Evolutionary conservation across 2,329 filamentous ascomycete species (phyloP).

Genomic region (Penicillium sp.): DNA sequence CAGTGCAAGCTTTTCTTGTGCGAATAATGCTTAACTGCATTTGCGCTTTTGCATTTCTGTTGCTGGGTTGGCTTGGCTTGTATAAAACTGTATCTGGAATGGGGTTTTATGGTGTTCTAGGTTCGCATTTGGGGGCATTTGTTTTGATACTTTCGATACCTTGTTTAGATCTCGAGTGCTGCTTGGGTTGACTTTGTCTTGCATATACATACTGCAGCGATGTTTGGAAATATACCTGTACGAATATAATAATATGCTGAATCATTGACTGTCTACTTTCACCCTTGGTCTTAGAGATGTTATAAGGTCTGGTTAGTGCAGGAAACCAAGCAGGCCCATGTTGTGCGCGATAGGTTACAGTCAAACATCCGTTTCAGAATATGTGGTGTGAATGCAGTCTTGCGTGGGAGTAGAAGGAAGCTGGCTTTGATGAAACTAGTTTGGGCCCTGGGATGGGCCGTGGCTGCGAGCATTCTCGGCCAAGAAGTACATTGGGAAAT

Average conservation of each 20-base stretch:
- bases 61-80: neutral
- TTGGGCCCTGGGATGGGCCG: neutral
- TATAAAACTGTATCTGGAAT: neutral
- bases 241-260: neutral
- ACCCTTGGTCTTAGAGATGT: neutral
- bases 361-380: neutral
- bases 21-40: constrained; percentile 20
- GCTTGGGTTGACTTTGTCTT: neutral
- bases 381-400: neutral
- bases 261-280: too few species aligned
- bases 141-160: neutral
- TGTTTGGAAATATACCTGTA: neutral
- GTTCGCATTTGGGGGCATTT: neutral
- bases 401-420: neutral
- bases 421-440: neutral
- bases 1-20: constrained; percentile 28
- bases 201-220: neutral
- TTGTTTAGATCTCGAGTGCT: neutral
- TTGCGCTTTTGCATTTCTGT: neutral
- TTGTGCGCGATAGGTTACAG: neutral
- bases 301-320: neutral
- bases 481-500: neutral
- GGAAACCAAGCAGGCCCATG: neutral
- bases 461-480: neutral
- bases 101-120: neutral